Base-by-base conservation (phyloP, 2,329 filamentous ascomycete genomes). In the Epichloe sylvatica region DNA sequence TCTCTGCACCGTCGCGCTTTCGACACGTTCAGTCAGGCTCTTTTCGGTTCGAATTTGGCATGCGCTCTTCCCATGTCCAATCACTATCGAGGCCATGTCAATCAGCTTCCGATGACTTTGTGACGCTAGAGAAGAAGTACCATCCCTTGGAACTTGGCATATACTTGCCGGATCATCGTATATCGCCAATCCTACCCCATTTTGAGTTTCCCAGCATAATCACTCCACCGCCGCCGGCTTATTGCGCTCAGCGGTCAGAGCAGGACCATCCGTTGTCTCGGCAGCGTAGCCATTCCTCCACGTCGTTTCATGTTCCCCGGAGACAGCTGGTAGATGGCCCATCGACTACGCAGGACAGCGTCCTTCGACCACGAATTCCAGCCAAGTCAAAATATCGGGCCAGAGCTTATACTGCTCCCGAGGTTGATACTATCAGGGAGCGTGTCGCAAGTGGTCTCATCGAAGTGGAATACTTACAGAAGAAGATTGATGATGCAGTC, bases 1-100 rank as follows among this genome's bases (percentile, higher is more conserved):
- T 83, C 57, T 80, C 78, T 40, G 69, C 69, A 19, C 79, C 79
- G 3, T 72, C 72, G 45, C 69, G 82, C 60, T 83, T 83, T 57
- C 74, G 73, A 44, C 79, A 82, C 64, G 56, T 82, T 45, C 65
- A 74, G 49, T 74, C 73, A 17, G 69, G 67, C 44, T 65, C 70
- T n/a, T 67, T 67, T 50, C 67, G 69, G 45, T 64, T 68, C 47
- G 61, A 64, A 23, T 25, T 44, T 30, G 52, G 45, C 3, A 42
- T 42, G n/a, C 44, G 42, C n/a, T 30, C 47, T 4, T 37, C 47
- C n/a, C 42, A 45, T 37, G 50, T 41, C 23, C 54, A 53, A 11
- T 48, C 49, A 45, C 8, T 21, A 15, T 25, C 41, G 30, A 23
- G 39, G 21, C 25, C 35, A 23, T 8, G 25, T 33, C 8, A 15